Conservation (phyloP, 257 asterid genomes). For the Ocimum tenuiflorum region DNA sequence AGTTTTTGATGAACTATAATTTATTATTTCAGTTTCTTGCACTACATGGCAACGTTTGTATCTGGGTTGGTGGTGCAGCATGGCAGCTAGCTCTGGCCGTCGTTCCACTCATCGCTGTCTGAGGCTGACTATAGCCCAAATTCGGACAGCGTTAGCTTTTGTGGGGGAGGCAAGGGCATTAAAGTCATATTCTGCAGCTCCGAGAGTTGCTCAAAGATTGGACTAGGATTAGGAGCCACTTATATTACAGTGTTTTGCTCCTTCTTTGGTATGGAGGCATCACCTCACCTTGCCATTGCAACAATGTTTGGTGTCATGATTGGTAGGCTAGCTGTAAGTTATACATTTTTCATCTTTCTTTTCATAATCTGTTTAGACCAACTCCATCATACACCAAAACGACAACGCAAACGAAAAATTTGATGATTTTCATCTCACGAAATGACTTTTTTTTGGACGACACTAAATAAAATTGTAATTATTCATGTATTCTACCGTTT, state of each 20-base stretch:
- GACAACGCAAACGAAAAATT: too few relatives aligned
- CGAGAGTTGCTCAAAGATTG: slow-evolving; percentile 60
- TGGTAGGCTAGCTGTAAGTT: slow-evolving; percentile 92
- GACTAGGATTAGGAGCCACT: slow-evolving; percentile 77
- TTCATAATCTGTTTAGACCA: too few relatives aligned
- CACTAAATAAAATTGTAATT: too few relatives aligned
- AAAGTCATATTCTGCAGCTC: slow-evolving; percentile 63
- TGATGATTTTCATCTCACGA: too few relatives aligned
- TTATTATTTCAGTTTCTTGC: slow-evolving; percentile 71
- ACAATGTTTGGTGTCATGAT: slow-evolving; percentile 94
- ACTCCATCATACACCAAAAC: too few relatives aligned
- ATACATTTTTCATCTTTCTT: not conserved
- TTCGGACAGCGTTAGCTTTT: slow-evolving; percentile 64
- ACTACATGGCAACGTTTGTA: slow-evolving; percentile 86
- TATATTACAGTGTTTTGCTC: slow-evolving; percentile 79
- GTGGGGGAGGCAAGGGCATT: slow-evolving; percentile 85
- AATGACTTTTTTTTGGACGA: too few relatives aligned
- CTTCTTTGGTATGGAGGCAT: slow-evolving; percentile 91
- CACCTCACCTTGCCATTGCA: slow-evolving; percentile 83
- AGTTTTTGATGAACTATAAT: slow-evolving; percentile 6
- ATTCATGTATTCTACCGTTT: too few relatives aligned
- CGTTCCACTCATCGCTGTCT: slow-evolving; percentile 85
- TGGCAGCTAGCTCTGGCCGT: slow-evolving; percentile 91
- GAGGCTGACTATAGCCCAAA: slow-evolving; percentile 82
- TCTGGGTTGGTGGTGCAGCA: slow-evolving; percentile 93